These are phyloP conservation scores for Colletotrichum nymphaeae DNA, from an alignment of 2,329 filamentous ascomycete genomes.

Conservation along the genomic window DNA sequence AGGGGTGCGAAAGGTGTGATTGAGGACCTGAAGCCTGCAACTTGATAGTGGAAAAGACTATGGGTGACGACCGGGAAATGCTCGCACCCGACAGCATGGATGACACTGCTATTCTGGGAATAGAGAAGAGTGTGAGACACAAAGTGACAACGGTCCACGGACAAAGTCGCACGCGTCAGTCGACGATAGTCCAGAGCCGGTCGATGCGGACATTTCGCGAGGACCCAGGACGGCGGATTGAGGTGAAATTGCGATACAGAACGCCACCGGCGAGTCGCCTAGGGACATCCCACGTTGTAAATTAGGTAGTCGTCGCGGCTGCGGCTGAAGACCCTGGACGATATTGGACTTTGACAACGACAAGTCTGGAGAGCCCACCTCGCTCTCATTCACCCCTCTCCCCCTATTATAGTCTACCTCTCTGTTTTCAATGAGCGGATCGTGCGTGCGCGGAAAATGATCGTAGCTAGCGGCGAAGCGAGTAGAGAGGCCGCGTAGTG, in stretches of 20 bases:
- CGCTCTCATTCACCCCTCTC: background rate
- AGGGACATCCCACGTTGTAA: conserved; percentile 2
- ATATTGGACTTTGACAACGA: background rate
- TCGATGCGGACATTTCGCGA: background rate
- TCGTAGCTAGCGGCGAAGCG: background rate
- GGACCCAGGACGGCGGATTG: conserved; percentile 12
- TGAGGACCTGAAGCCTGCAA: background rate
- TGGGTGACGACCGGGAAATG: background rate
- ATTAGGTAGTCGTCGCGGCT: background rate
- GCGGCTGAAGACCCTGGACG: background rate
- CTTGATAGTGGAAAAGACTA: background rate
- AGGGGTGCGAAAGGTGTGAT: background rate
- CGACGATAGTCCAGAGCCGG: background rate
- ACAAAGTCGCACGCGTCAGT: background rate
- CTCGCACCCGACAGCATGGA: background rate
- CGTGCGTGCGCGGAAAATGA: background rate
- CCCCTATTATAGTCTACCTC: background rate
- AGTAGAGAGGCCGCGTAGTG: background rate
- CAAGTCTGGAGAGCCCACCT: too few species aligned
- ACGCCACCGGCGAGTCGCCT: conserved; percentile 31
- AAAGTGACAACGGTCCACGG: background rate
- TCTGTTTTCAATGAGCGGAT: background rate
- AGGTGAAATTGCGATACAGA: background rate
- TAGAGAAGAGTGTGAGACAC: background rate
- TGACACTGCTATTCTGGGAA: background rate